Evolutionary conservation across 2,329 filamentous ascomycete genomes (phyloP).

Genomic region (Elsinoe fawcettii): DNA sequence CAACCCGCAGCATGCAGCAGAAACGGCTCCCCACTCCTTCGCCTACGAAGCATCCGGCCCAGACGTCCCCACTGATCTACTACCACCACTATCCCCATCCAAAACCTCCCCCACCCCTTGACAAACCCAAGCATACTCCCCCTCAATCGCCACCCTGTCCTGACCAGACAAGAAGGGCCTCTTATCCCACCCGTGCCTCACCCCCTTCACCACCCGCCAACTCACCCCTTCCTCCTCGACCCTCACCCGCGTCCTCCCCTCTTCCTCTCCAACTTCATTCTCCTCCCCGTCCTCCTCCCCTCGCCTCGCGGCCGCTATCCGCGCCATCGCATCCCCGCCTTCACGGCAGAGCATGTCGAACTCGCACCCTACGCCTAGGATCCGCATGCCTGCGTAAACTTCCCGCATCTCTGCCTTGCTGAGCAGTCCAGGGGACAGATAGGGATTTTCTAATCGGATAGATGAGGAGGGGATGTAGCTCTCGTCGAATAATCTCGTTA

Average conservation of each 20-base stretch:
- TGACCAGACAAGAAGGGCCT: conserved; percentile 50
- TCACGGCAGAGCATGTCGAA: conserved; percentile 61
- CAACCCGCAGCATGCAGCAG: not conserved
- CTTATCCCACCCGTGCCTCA: conserved; percentile 61
- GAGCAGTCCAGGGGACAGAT: conserved; percentile 52
- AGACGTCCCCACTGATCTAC: not conserved
- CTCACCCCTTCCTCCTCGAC: conserved; percentile 43
- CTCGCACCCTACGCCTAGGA: conserved; percentile 56
- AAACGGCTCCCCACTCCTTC: not conserved
- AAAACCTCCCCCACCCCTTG: conserved; percentile 43
- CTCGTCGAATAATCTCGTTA: conserved; percentile 46
- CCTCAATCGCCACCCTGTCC: conserved; percentile 44
- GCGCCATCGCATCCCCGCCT: conserved; percentile 52
- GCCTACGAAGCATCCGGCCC: not conserved
- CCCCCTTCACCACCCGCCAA: conserved; percentile 51
- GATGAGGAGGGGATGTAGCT: conserved; percentile 38
- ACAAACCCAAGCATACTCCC: conserved; percentile 49
- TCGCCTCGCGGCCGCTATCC: conserved; percentile 40
- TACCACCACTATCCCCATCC: conserved; percentile 14
- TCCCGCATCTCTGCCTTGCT: conserved; percentile 45
- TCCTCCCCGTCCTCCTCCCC: conserved; percentile 19
- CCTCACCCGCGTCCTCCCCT: not conserved
- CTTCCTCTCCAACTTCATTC: conserved; percentile 26
- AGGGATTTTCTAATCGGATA: conserved; percentile 49
- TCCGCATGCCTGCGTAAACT: conserved; percentile 46